Conservation (phyloP, 2,329 filamentous ascomycete species). For the Lachnellula suecica region DNA sequence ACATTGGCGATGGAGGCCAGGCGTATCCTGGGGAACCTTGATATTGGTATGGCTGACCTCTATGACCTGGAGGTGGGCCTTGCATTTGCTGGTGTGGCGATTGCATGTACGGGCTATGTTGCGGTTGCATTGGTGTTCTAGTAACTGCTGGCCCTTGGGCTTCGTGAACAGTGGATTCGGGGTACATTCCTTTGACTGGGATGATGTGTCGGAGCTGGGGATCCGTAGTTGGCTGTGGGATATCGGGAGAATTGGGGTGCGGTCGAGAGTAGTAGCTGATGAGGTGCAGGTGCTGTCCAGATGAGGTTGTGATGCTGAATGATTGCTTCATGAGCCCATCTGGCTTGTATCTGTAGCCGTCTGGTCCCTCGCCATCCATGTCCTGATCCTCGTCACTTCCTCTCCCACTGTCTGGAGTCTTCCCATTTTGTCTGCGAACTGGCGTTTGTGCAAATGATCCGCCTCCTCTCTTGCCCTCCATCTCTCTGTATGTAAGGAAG, state of each 20-base stretch:
- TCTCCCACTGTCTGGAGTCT: constrained; percentile 80
- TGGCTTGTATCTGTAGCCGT: constrained; percentile 91
- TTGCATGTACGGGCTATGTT: constrained; percentile 43
- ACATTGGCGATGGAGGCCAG: constrained; percentile 56
- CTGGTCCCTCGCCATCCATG: constrained; percentile 68
- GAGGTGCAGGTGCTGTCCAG: constrained; percentile 87
- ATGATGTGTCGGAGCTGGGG: constrained; percentile 77
- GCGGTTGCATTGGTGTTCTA: constrained; percentile 65
- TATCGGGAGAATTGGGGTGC: constrained; percentile 67
- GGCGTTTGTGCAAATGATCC: constrained; percentile 61
- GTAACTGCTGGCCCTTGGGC: constrained; percentile 80
- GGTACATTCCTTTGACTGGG: constrained; percentile 93
- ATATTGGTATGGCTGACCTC: constrained; percentile 37
- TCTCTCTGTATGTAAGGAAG: constrained; percentile 95
- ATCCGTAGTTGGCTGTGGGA: constrained; percentile 82
- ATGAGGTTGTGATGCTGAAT: constrained; percentile 95
- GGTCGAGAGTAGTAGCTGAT: constrained; percentile 95
- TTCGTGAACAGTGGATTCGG: constrained; percentile 90
- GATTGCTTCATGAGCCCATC: constrained; percentile 99
- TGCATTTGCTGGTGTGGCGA: constrained; percentile 39
- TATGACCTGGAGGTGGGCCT: constrained; percentile 33
- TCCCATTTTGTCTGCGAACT: constrained; percentile 59
- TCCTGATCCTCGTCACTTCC: constrained; percentile 82
- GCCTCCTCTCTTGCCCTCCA: constrained; percentile 96
- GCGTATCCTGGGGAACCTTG: constrained; percentile 42